Percentiles rank a stretch among this genome's conserved stretches.
These are phyloP conservation scores for Trypanosoma brucei DNA, from an alignment of 208 protist species.

Conservation along the genomic window DNA sequence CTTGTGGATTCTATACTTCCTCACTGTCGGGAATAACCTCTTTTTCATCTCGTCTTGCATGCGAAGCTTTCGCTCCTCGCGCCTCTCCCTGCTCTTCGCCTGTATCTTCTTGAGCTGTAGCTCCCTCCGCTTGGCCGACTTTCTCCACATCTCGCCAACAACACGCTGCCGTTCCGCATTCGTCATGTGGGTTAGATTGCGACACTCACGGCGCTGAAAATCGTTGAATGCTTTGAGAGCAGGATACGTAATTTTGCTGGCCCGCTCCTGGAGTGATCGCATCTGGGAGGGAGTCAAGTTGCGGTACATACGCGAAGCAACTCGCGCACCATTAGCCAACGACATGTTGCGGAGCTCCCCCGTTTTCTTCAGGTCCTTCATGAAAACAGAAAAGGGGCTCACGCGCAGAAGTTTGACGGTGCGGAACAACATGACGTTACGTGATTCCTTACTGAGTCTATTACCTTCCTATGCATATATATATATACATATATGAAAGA, in stretches of 20 bases:
- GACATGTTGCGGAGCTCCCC: constrained; percentile 26
- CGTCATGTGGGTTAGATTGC: constrained; percentile 45
- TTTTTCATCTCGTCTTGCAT: neutral
- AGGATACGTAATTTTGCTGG: constrained; percentile 39
- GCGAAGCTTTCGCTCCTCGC: neutral
- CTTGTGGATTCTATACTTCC: constrained; percentile 19
- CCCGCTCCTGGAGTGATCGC: constrained; percentile 34
- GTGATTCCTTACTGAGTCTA: neutral
- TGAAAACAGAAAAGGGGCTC: constrained; percentile 61
- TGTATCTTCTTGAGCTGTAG: constrained; percentile 20
- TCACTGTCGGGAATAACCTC: neutral
- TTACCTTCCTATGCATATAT: neutral
- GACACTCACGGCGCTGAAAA: constrained; percentile 58
- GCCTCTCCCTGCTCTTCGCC: neutral
- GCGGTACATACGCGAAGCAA: constrained; percentile 36
- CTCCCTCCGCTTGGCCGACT: constrained; percentile 33
- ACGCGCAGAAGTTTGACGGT: constrained; percentile 32
- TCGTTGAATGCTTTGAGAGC: constrained; percentile 67
- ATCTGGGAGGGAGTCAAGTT: constrained; percentile 36
- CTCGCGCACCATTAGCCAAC: constrained; percentile 6
- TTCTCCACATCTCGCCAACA: constrained; percentile 58
- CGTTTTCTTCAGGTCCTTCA: constrained; percentile 40
- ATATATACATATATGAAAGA: neutral
- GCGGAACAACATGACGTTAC: constrained; percentile 35
- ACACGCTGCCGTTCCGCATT: constrained; percentile 59